phyloP scores from a whole-genome alignment of 1,139 yeast species.

The Hyphopichia pseudoburtonii region DNA sequence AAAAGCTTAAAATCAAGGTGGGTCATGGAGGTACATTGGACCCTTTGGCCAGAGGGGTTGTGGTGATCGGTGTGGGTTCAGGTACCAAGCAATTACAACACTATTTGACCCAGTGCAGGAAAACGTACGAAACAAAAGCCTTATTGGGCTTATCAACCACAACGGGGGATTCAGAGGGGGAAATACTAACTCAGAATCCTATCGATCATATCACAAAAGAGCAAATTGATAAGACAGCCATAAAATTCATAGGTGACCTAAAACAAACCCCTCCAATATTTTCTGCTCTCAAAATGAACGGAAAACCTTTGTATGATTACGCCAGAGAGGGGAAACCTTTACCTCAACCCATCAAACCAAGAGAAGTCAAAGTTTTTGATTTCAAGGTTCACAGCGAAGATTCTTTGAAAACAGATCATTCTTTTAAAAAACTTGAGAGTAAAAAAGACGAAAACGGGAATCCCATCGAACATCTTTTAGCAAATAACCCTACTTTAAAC shows the following conservation, averaged over 20 bases:
- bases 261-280: constrained; percentile 93
- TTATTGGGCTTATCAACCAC: constrained; percentile 89
- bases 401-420: constrained; percentile 55
- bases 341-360: constrained; percentile 75
- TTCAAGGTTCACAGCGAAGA: constrained; percentile 54
- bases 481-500: constrained; percentile 59
- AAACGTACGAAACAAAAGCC: constrained; percentile 82
- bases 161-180: constrained; percentile 92
- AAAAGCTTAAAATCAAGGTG: constrained; percentile 70
- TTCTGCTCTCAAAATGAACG: constrained; percentile 92
- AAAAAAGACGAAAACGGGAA: constrained; percentile 53
- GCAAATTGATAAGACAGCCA: constrained; percentile 48
- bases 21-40: constrained; percentile 99
- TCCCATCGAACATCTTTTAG: constrained; percentile 45
- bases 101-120: constrained; percentile 69
- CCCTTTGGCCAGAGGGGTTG: constrained; percentile 90
- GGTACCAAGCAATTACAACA: constrained; percentile 83
- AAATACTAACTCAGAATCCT: constrained; percentile 59
- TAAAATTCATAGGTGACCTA: constrained; percentile 72
- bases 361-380: constrained; percentile 64
- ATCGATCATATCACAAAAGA: constrained; percentile 60
- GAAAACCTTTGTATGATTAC: constrained; percentile 90
- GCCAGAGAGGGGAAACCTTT: constrained; percentile 87
- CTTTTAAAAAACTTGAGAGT: constrained; percentile 50
- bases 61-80: constrained; percentile 84